Base-by-base conservation (phyloP, 257 asterid species). In the Capsicum pubescens region DNA sequence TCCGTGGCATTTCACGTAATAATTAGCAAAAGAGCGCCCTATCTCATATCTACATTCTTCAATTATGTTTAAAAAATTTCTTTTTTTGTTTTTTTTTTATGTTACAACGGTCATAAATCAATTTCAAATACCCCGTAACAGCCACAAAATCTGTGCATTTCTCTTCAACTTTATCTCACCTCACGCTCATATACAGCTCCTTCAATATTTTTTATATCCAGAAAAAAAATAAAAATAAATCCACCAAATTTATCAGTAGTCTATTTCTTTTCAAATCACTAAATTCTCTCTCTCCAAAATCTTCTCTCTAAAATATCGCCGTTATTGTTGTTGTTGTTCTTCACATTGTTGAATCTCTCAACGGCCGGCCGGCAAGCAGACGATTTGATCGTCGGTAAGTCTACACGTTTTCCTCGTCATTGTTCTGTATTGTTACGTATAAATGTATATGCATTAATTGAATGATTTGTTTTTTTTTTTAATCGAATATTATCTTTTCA, bases 341-440 rank as follows among this genome's bases (percentile, higher is more conserved):
- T 80, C 89, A 86, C 94, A 84, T 77, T 63, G 81, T 87, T 86
- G 85, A 89, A 86, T 84, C 87, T 87, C 50, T 85, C 88, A 59
- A 69, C 88, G 85, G 93, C 93, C 88, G 85, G 93, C 93, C 90
- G 91, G 90, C 93, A 91, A 90, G 91, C 91, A 85, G 42, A 57
- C 85, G 80, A 32, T 59, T 83, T 63, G 60, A 52, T 84, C 56
- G 91, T 88, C 86, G 87, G 94, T 82, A 86, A 54, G 82, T 77
- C 48, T 26, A 50, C 60, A 3, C 81, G 16, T 12, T 52, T 54
- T 77, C 63, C n/a, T 77, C 13, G 3, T 54, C 3, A 16, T 26
- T 50, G 52, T 7, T 16, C 32, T 10, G 3, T 9, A 82, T 82
- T 11, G 11, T 50, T 39, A 50, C 7, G 50, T 44, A 55, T 42